Evolutionary conservation across 345 rosid genomes (phyloP), one percentile per base, ranked within the genome.

Genomic region (Trapa bicornis): DNA sequence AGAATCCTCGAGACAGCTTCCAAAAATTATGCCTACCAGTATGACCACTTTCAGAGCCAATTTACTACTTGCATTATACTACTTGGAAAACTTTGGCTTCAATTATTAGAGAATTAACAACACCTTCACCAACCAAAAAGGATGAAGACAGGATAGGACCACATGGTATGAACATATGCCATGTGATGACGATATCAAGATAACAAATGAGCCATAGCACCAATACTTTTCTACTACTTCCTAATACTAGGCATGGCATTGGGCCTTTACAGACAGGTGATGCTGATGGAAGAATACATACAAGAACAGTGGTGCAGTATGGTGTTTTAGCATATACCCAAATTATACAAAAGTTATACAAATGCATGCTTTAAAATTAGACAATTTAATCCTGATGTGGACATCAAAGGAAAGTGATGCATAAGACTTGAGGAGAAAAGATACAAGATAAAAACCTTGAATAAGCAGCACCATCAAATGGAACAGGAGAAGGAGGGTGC

Each of bases 401-500:
- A 58, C 32, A 33, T 33, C 63, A 32, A 13, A 32, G 2, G 22
- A 2, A n/a, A 7, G 32, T n/a, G 67, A 42, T 3, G 2, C 37
- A 65, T 22, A 37, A 15, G 22, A 47, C 14, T 33, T 14, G 13
- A 58, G 43, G 2, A 22, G 29, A 22, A 50, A 32, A 60, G 2
- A 16, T 41, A 60, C 35, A 53, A 32, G 65, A 43, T 17, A 50
- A 22, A 60, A 16, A 79, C 80, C 80, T 48, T 22, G 84, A 42
- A 75, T 81, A 58, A 58, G 71, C 62, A 74, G 79, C 71, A 76
- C 70, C 73, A 56, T 69, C 69, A n/a, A 80, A 71, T 41, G 74
- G 36, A 72, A 39, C 38, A 6, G 83, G 64, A 41, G 88, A 83
- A 35, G 88, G 91, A 9, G 87, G 85, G 67, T 84, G 86, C 67